These are phyloP conservation scores for Phytopythium sindhum DNA, from an alignment of 352 stramenopile genomes.

Conservation along the genomic window DNA sequence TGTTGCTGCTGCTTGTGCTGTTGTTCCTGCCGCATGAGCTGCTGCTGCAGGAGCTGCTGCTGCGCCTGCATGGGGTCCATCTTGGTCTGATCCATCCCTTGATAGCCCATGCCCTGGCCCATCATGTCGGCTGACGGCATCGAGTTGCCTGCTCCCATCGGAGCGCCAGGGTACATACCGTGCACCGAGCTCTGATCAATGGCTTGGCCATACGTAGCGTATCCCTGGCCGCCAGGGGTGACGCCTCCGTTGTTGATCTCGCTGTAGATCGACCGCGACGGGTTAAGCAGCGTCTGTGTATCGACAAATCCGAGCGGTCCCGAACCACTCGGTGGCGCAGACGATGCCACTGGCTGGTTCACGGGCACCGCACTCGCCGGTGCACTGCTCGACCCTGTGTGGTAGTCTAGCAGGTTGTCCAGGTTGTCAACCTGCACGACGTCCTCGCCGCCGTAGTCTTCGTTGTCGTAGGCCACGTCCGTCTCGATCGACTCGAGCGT, in stretches of 20 bases:
- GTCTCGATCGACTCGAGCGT: constrained; percentile 80
- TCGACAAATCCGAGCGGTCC: constrained; percentile 46
- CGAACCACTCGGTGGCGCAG: constrained; percentile 6
- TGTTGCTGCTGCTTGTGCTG: constrained; percentile 48
- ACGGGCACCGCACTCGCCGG: constrained; percentile 6
- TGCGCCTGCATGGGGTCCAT: constrained; percentile 40
- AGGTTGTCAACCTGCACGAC: constrained; percentile 84
- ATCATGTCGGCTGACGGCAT: constrained; percentile 30
- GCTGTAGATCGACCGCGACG: constrained; percentile 46
- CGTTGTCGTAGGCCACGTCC: constrained; percentile 79
- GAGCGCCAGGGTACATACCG: constrained; percentile 21
- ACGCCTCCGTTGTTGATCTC: constrained; percentile 27
- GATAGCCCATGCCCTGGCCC: constrained; percentile 19
- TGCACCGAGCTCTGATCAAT: constrained; percentile 22
- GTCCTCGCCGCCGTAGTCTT: constrained; percentile 78
- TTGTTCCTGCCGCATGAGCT: constrained; percentile 53
- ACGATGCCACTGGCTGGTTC: neutral
- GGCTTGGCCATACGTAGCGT: constrained; percentile 29
- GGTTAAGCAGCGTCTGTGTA: constrained; percentile 65
- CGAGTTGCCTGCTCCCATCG: constrained; percentile 6
- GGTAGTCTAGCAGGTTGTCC: constrained; percentile 82
- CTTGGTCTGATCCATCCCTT: constrained; percentile 25
- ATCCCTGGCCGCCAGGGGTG: constrained; percentile 12
- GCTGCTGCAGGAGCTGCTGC: constrained; percentile 44
- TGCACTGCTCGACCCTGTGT: constrained; percentile 27